Base-by-base conservation (phyloP, 306 rosid species). In the Dalbergia cochinchinensis region DNA sequence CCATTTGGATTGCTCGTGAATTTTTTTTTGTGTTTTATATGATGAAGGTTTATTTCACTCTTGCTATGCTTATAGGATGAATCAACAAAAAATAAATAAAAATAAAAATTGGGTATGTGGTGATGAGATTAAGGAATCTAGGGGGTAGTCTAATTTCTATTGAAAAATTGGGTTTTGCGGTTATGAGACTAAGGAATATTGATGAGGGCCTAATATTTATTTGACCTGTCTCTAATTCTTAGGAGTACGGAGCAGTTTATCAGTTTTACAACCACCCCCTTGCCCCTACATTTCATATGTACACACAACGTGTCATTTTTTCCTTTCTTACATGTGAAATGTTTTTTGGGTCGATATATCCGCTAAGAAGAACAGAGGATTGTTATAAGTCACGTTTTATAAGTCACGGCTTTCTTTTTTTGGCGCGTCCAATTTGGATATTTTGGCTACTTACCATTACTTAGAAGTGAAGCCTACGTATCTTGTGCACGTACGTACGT, bases 241-340 rank as follows among this genome's bases (percentile, higher is more conserved):
- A 74, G 82, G 74, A 86, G 59, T 63, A 59, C 22, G 11, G 44
- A 84, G 85, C 87, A 69, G 94, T 80, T 92, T 80, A 92, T 83
- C 97, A 22, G 94, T 88, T 83, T 83, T 68, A 80, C 92, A 89
- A 88, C 97, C 65, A 91, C 88, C 70, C 70, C 8, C 48, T 51
- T 34, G 11, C 31, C 55, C 10, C 50, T 34, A 41, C 22, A 16
- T 9, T 3, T 37, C 5, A 37, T 63, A 50, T 50, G 14, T 50
- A 50, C 15, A 77, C 9, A 6, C 54, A 69, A 16, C 35, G 57
- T 65, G 33, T 7, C 7, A 5, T 10, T 45, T 55, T 72, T 37
- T 44, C 51, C 34, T 13, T 4, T 5, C 47, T 2, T 64, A 47
- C 65, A 73, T 79, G 20, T 33, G 10, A 47, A 26, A 0, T 35